Percentiles rank a stretch among this genome's conserved stretches.
Evolutionary conservation across 2,329 filamentous ascomycete genomes (phyloP).

Genomic region (Colletotrichum tofieldiae): DNA sequence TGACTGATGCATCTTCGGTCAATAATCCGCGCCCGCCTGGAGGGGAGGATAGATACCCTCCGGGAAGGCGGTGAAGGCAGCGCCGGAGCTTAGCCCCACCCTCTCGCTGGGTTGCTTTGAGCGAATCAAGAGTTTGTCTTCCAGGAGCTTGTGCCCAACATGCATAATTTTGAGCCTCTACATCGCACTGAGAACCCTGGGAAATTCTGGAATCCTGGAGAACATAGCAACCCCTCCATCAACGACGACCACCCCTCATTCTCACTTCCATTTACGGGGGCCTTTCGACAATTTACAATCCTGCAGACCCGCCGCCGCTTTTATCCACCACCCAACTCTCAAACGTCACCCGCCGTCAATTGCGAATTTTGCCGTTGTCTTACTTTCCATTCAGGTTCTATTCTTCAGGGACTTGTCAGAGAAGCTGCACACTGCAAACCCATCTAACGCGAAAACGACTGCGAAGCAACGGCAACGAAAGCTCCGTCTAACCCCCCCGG

Average conservation of each 20-base stretch:
- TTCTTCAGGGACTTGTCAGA: not conserved
- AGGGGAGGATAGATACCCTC: not conserved
- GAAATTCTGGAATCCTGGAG: conserved; percentile 46
- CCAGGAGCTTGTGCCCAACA: conserved; percentile 27
- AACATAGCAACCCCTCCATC: conserved; percentile 44
- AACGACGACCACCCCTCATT: conserved; percentile 37
- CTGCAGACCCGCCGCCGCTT: conserved; percentile 17
- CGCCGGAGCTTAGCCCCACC: conserved; percentile 2
- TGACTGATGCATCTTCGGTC: conserved; percentile 6
- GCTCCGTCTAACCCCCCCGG: conserved; percentile 20
- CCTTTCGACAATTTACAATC: conserved; percentile 33
- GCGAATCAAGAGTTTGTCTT: conserved; percentile 19
- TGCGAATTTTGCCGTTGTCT: conserved; percentile 12
- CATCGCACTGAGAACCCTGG: conserved; percentile 32
- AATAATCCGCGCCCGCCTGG: not conserved
- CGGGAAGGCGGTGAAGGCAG: conserved; percentile 27
- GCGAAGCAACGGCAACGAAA: conserved; percentile 25
- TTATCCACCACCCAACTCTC: conserved; percentile 4
- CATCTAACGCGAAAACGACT: conserved; percentile 26
- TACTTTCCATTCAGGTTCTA: not conserved
- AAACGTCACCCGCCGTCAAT: conserved; percentile 30
- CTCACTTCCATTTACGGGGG: conserved; percentile 18
- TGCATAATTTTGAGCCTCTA: conserved; percentile 42
- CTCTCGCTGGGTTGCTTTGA: no score
- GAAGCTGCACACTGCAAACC: conserved; percentile 3